Base-by-base conservation (phyloP, 176 grass and related monocot genomes). In the Carex myosuroides region DNA sequence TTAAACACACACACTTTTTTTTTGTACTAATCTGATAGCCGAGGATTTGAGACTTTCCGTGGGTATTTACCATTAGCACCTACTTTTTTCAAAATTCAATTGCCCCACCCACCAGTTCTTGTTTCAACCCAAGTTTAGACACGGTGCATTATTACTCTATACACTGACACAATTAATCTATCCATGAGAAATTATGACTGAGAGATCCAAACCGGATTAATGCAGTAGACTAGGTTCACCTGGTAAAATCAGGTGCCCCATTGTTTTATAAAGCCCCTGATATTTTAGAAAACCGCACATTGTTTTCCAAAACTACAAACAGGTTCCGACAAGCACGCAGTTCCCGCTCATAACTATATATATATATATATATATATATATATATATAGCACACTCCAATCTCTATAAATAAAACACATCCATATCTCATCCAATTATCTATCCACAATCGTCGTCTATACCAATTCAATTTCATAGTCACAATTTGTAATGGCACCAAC, bases 401-500 rank as follows among this genome's bases (percentile, higher is more conserved):
- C 87, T 89, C 85, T 87, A 89, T 91, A 88, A 58, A 81, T 63
- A 58, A 35, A 55, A 84, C 2, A 73, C 44, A 84, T 26, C 30
- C 22, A 50, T 22, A 21, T 72, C 24, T 24, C 29, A 1, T 26
- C 37, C 26, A 12, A 50, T 42, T 39, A 81, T 16, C 79, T 4
- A 81, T 29, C 13, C 3, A n/a, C n/a, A n/a, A n/a, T n/a, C n/a
- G n/a, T n/a, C n/a, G n/a, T n/a, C n/a, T n/a, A n/a, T n/a, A n/a
- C n/a, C n/a, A n/a, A n/a, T n/a, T 39, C 37, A 39, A 39, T 39
- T 39, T 68, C 72, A 21, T 1, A 50, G 8, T 21, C 12, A 41
- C 39, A 3, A 48, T 52, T 59, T 32, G 69, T 65, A 5, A 97
- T 97, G 94, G 89, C 94, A 22, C 94, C 94, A 9, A 93, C 87